A percentile compares a stretch with the other conserved stretches of the same genome.
Evolutionary conservation across 225 moss, liverwort and hornwort genomes (phyloP).

Genomic region (Marchantia polymorpha): DNA sequence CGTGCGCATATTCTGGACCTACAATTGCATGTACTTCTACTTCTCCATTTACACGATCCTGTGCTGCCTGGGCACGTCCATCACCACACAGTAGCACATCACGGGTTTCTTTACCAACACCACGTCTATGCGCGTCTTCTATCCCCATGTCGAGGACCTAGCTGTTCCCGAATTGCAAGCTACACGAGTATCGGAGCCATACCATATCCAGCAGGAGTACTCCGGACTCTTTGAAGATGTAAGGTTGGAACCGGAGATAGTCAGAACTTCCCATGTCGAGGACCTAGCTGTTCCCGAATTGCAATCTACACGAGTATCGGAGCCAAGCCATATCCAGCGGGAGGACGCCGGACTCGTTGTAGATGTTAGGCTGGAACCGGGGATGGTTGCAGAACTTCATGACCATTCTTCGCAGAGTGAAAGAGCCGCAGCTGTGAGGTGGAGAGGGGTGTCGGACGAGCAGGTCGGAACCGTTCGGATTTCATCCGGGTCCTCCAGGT

Average conservation of each 20-base stretch:
- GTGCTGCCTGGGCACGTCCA: not conserved
- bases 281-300: too few species aligned
- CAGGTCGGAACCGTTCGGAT: not conserved
- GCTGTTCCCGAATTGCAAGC: too few species aligned
- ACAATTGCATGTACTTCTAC: too few species aligned
- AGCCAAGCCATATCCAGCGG: not conserved
- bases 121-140: not conserved
- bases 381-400: slow-evolving; percentile 10
- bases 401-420: not conserved
- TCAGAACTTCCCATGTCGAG: too few species aligned
- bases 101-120: not conserved
- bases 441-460: not conserved
- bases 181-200: not conserved
- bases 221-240: not conserved
- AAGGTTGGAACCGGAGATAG: not conserved
- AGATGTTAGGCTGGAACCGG: not conserved
- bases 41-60: not conserved
- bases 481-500: too few species aligned
- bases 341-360: not conserved
- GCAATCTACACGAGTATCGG: too few species aligned
- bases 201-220: not conserved
- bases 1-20: not conserved
- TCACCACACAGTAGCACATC: not conserved
- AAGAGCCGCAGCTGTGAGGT: not conserved
- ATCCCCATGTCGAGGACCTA: too few species aligned